Conservation (phyloP, 345 rosid genomes). For the Bretschneidera sinensis region DNA sequence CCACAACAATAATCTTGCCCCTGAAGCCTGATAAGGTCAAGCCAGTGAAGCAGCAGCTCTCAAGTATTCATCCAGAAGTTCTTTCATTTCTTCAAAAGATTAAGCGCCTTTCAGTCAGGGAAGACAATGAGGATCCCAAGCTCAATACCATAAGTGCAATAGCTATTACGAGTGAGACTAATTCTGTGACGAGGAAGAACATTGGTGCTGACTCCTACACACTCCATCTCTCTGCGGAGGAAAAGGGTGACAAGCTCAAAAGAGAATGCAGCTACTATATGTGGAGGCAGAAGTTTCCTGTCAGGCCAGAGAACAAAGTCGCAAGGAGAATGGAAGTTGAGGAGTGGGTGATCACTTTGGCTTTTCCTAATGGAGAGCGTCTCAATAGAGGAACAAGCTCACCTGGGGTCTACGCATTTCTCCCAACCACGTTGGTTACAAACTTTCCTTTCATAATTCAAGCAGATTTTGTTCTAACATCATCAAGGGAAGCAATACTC, state of each 20-base stretch:
- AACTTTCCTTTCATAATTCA: conserved; percentile 66
- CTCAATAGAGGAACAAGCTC: conserved; percentile 36
- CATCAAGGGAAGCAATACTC: conserved; percentile 66
- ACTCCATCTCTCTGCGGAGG: conserved; percentile 49
- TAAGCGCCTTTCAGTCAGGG: conserved; percentile 59
- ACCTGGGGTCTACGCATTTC: conserved; percentile 73
- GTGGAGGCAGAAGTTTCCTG: conserved; percentile 76
- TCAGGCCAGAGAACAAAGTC: conserved; percentile 41
- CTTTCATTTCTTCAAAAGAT: conserved; percentile 58
- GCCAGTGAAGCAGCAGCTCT: conserved; percentile 66
- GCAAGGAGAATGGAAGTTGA: conserved; percentile 66
- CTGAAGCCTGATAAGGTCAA: conserved; percentile 56
- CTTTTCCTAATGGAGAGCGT: conserved; percentile 61
- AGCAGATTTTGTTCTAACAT: conserved; percentile 60
- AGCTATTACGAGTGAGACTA: conserved; percentile 48
- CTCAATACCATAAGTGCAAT: conserved; percentile 42
- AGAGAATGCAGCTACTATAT: conserved; percentile 50
- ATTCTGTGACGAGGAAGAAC: conserved; percentile 52
- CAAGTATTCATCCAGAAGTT: conserved; percentile 62
- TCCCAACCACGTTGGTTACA: conserved; percentile 73
- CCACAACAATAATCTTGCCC: conserved; percentile 57
- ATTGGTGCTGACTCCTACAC: conserved; percentile 70
- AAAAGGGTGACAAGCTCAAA: conserved; percentile 11
- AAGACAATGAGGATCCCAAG: conserved; percentile 37
- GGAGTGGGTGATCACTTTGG: conserved; percentile 67